These are phyloP conservation scores for Fibroporia radiculosa DNA, from an alignment of 768 basidiomycete species.

Conservation along the genomic window DNA sequence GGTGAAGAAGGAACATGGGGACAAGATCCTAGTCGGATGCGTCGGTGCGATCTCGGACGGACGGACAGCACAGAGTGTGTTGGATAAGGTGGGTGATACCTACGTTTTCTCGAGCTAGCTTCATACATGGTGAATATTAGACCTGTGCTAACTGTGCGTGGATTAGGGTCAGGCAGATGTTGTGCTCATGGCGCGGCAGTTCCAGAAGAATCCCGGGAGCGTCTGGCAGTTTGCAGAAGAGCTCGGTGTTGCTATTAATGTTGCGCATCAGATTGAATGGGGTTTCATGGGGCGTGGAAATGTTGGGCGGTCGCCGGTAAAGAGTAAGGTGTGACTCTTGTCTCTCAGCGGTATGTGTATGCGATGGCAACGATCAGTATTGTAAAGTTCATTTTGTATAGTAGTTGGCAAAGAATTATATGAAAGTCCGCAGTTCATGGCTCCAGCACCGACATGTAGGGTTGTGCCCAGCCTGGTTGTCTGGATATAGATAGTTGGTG, in stretches of 20 bases:
- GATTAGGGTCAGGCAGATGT: conserved; percentile 52
- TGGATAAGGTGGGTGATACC: conserved; percentile 36
- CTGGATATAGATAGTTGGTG: too few species aligned
- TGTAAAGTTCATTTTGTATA: too few species aligned
- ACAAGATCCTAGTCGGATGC: conserved; percentile 36
- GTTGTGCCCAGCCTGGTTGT: too few species aligned
- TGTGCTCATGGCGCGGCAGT: conserved; percentile 28
- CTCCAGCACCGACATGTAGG: too few species aligned
- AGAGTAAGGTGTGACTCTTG: too few species aligned
- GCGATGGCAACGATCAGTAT: too few species aligned
- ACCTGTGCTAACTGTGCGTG: neutral
- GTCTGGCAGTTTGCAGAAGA: conserved; percentile 48
- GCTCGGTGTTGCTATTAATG: conserved; percentile 37
- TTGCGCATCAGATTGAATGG: conserved; percentile 52
- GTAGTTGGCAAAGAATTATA: too few species aligned
- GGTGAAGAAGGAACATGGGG: conserved; percentile 38
- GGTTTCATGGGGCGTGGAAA: conserved; percentile 31
- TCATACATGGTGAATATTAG: neutral
- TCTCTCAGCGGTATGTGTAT: too few species aligned
- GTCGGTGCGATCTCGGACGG: conserved; percentile 53
- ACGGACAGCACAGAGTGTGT: conserved; percentile 48
- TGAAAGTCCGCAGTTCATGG: too few species aligned
- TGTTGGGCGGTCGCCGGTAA: conserved; percentile 4
- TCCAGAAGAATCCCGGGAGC: conserved; percentile 52
- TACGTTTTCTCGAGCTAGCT: too few species aligned